A percentile compares a stretch with the other conserved stretches of the same genome.
phyloP scores from a whole-genome alignment of 2,329 filamentous ascomycete species.

The Boeremia lycopersici region DNA sequence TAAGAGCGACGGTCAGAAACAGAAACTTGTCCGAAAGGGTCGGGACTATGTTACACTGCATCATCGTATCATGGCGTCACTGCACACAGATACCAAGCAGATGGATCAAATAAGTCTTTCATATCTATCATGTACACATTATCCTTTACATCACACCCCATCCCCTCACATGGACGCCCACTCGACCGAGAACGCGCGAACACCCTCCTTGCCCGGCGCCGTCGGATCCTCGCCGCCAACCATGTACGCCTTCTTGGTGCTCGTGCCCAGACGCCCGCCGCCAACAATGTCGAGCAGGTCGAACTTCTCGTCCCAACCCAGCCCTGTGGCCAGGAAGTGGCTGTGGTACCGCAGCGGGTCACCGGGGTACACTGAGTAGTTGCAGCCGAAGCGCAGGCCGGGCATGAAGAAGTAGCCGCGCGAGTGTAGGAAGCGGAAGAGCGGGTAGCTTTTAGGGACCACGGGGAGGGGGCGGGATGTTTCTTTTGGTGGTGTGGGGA shows the following conservation, averaged over 20 bases:
- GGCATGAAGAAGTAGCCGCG: conserved; percentile 87
- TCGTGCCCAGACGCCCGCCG: conserved; percentile 86
- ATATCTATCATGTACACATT: conserved; percentile 1
- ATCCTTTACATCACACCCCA: background rate
- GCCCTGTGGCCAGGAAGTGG: conserved; percentile 85
- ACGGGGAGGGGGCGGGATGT: conserved; percentile 39
- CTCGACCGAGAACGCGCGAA: conserved; percentile 84
- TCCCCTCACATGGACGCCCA: conserved; percentile 81
- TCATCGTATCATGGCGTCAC: too few relatives aligned
- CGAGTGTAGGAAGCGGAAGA: conserved; percentile 81
- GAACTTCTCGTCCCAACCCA: conserved; percentile 87
- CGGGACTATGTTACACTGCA: too few relatives aligned
- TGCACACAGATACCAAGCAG: too few relatives aligned
- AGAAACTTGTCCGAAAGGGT: too few relatives aligned
- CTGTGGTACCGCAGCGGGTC: conserved; percentile 95
- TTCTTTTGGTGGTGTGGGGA: conserved; percentile 27
- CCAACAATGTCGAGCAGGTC: conserved; percentile 83
- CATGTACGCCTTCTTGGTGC: conserved; percentile 94
- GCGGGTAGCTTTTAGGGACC: conserved; percentile 62
- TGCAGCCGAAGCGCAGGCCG: conserved; percentile 89
- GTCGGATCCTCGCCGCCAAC: conserved; percentile 68
- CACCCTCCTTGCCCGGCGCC: conserved; percentile 29
- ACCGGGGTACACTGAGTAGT: conserved; percentile 93
- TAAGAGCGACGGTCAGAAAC: too few relatives aligned
- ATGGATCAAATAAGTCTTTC: too few relatives aligned